phyloP scores from a whole-genome alignment of 1,139 yeast genomes.

The Geotrichum australiense region DNA sequence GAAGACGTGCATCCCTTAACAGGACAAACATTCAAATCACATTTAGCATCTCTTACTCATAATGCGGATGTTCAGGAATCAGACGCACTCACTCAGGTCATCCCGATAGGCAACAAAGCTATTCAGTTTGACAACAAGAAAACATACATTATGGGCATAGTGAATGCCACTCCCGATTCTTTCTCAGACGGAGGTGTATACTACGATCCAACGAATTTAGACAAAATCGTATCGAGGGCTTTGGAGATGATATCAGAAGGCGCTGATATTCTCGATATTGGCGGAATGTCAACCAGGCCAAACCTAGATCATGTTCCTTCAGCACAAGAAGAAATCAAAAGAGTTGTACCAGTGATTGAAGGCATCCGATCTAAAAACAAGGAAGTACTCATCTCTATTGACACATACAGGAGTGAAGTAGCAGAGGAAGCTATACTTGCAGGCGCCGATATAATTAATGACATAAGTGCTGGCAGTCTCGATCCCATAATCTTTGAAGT shows the following conservation, averaged over 20 bases:
- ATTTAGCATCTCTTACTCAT: constrained; percentile 51
- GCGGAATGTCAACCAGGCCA: constrained; percentile 91
- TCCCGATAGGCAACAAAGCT: constrained; percentile 28
- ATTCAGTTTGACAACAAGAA: constrained; percentile 26
- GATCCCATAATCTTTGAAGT: constrained; percentile 62
- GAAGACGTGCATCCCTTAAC: constrained; percentile 69
- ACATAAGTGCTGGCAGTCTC: constrained; percentile 73
- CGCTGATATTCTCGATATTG: constrained; percentile 70
- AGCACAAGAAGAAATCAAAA: constrained; percentile 48
- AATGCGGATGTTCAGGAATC: constrained; percentile 28
- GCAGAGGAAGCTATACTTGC: constrained; percentile 60
- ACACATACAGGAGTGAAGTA: constrained; percentile 72
- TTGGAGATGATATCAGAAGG: constrained; percentile 48
- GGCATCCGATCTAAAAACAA: constrained; percentile 43
- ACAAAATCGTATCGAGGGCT: constrained; percentile 39
- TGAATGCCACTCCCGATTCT: constrained; percentile 90
- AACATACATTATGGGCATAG: constrained; percentile 65
- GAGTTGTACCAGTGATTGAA: constrained; percentile 66
- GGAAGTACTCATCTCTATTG: constrained; percentile 59
- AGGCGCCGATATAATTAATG: constrained; percentile 92
- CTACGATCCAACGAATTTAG: constrained; percentile 28
- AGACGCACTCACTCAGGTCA: constrained; percentile 27
- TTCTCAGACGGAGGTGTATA: constrained; percentile 81
- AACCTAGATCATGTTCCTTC: constrained; percentile 53
- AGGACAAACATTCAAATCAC: constrained; percentile 69